Evolutionary conservation across 2,329 filamentous ascomycete genomes (phyloP).

Genomic region (Aspergillus sp.): DNA sequence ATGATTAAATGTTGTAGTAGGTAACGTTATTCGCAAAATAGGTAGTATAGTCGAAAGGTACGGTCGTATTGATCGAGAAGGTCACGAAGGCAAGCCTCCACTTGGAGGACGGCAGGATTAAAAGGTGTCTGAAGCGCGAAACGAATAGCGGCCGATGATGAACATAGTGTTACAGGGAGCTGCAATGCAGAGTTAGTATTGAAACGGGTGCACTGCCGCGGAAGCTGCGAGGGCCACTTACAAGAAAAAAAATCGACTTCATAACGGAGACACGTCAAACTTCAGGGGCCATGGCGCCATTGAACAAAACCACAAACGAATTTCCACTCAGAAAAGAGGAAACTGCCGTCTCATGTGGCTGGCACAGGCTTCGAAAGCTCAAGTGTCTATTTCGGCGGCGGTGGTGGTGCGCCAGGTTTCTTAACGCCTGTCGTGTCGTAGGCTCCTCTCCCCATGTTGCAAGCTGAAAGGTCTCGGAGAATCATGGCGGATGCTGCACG

Average conservation of each 20-base stretch:
- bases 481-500: conserved; percentile 46
- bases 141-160: conserved; percentile 26
- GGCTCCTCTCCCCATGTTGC: conserved; percentile 57
- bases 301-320: conserved; percentile 27
- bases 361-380: conserved; percentile 22
- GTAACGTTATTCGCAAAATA: conserved; percentile 13
- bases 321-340: conserved; percentile 27
- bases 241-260: conserved; percentile 33
- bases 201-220: conserved; percentile 17
- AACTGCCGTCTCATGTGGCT: conserved; percentile 26
- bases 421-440: conserved; percentile 58
- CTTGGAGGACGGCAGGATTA: conserved; percentile 24
- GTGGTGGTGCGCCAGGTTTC: conserved; percentile 52
- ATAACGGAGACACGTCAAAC: conserved; percentile 32
- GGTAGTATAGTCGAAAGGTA: conserved; percentile 33
- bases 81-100: conserved; percentile 26
- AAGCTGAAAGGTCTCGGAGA: conserved; percentile 44
- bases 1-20: conserved; percentile 19
- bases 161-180: conserved; percentile 39
- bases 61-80: conserved; percentile 28
- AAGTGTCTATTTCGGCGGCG: conserved; percentile 41
- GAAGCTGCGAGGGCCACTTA: conserved; percentile 24
- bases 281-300: conserved; percentile 32
- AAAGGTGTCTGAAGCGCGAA: conserved; percentile 33
- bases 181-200: conserved; percentile 24